These are phyloP conservation scores for Gracilaria gracilis DNA, from an alignment of 23 red algal genomes.

Conservation along the genomic window DNA sequence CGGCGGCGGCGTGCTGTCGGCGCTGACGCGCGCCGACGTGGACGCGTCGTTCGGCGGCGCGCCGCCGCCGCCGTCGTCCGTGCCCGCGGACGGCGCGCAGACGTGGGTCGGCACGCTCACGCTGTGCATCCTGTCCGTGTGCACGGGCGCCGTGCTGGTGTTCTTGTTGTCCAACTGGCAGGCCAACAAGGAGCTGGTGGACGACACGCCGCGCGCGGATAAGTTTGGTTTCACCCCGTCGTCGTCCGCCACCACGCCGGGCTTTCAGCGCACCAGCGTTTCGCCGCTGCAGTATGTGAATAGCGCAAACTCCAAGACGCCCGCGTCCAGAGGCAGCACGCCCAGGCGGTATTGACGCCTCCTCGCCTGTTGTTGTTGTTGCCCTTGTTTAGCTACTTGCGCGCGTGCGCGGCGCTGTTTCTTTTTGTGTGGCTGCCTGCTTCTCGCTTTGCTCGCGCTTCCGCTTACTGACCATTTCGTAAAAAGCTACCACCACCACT, in stretches of 20 bases:
- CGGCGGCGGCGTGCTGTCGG: not conserved
- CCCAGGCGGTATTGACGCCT: constrained; percentile 49
- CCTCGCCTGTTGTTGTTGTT: too few relatives aligned
- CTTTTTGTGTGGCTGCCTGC: too few relatives aligned
- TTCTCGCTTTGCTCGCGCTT: not conserved
- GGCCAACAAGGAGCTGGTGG: constrained; percentile 7
- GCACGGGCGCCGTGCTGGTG: constrained; percentile 50
- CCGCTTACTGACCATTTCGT: not conserved
- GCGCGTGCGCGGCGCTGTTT: too few relatives aligned
- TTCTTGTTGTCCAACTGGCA: constrained; percentile 42
- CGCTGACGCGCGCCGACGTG: not conserved
- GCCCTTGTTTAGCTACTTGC: too few relatives aligned
- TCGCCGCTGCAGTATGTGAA: constrained; percentile 57
- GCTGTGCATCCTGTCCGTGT: constrained; percentile 47
- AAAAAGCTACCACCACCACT: not conserved
- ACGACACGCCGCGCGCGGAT: constrained; percentile 10
- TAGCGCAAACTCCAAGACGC: constrained; percentile 56
- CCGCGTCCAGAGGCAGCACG: constrained; percentile 50
- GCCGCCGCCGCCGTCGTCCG: too few relatives aligned
- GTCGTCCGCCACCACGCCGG: constrained; percentile 56
- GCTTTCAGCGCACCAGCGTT: constrained; percentile 1
- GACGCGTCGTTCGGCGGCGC: not conserved
- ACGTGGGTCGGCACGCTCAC: constrained; percentile 55
- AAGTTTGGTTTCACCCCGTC: constrained; percentile 67
- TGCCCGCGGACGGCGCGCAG: not conserved